Evolutionary conservation across 129 eudicot species (phyloP), one percentile per base, ranked within the genome.

Genomic region (Glebionis coronaria): DNA sequence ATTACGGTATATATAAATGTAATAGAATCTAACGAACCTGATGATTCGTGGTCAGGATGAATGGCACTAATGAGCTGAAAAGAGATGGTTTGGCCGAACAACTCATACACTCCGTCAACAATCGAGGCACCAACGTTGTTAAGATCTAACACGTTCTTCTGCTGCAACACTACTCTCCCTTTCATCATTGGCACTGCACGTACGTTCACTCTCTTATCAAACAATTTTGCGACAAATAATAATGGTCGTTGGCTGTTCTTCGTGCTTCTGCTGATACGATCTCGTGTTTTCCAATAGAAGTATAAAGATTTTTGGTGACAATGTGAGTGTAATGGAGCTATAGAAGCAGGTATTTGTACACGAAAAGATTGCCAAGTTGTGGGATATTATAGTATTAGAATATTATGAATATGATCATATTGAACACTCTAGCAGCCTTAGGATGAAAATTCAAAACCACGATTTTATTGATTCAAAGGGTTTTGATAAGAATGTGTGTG

Each of bases 121-220:
- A 85, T 61, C 4, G 87, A 82, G 10, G 80, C 72, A 16, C 42
- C 50, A 29, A 82, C 62, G 46, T 79, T 81, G 6, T 58, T 77
- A 29, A 82, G 53, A 40, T 77, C 91, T 46, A 87, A 56, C 6
- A 79, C 79, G 53, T 78, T 82, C 59, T 87, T 87, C 81, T 81
- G 81, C 85, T 62, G 77, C 82, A 87, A 47, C 18, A 79, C 78
- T 19, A 82, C 91, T 47, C 12, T 76, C 44, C 85, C 91, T 51
- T 54, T 78, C n/a, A 84, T 63, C 5, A 15, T 78, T 10, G 6
- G 3, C 31, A 23, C 25, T 2, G 3, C 31, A 23, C 25, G 25
- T 23, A 28, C 12, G 2, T 55, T 28, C 14, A 7, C 15, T 55
- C 25, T 55, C 12, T 18, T 3, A 55, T 25, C 20, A 12, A 18